Evolutionary conservation across 2,329 filamentous ascomycete species (phyloP).

Genomic region (Neofusicoccum parvum): DNA sequence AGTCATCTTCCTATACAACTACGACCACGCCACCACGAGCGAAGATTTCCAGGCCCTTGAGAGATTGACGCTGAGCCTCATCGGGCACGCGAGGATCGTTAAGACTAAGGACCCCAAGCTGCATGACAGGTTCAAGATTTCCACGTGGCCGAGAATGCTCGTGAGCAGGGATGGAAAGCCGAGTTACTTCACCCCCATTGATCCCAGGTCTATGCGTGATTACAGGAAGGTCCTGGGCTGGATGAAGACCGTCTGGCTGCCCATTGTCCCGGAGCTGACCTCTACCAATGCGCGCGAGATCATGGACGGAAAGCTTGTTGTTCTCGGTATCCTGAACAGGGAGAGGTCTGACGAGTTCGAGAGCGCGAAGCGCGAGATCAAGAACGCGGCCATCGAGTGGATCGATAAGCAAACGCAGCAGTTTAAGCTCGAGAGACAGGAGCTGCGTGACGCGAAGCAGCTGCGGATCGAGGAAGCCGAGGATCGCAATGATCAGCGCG

Average conservation of each 20-base stretch:
- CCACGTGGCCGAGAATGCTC: conserved; percentile 91
- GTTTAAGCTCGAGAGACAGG: conserved; percentile 91
- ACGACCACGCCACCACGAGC: conserved; percentile 88
- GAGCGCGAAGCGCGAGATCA: conserved; percentile 82
- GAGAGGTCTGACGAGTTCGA: conserved; percentile 78
- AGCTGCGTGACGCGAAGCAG: conserved; percentile 91
- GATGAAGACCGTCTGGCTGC: conserved; percentile 97
- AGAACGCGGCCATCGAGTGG: conserved; percentile 94
- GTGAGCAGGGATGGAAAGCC: conserved; percentile 87
- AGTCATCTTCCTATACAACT: conserved; percentile 96
- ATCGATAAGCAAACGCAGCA: conserved; percentile 93
- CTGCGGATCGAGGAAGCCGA: conserved; percentile 94
- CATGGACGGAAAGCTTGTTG: conserved; percentile 94
- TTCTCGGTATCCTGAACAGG: conserved; percentile 83
- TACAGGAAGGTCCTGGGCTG: conserved; percentile 77
- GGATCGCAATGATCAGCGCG: conserved; percentile 87
- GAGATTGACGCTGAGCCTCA: conserved; percentile 80
- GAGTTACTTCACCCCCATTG: conserved; percentile 84
- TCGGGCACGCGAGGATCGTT: conserved; percentile 89
- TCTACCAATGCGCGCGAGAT: conserved; percentile 90
- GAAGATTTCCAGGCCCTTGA: conserved; percentile 92
- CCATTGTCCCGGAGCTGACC: conserved; percentile 91
- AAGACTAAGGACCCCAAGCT: conserved; percentile 82
- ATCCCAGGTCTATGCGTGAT: conserved; percentile 88
- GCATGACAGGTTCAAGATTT: conserved; percentile 86